Base-by-base conservation (phyloP, 1,139 yeast species). In the Debaryomycetaceae sp. region DNA sequence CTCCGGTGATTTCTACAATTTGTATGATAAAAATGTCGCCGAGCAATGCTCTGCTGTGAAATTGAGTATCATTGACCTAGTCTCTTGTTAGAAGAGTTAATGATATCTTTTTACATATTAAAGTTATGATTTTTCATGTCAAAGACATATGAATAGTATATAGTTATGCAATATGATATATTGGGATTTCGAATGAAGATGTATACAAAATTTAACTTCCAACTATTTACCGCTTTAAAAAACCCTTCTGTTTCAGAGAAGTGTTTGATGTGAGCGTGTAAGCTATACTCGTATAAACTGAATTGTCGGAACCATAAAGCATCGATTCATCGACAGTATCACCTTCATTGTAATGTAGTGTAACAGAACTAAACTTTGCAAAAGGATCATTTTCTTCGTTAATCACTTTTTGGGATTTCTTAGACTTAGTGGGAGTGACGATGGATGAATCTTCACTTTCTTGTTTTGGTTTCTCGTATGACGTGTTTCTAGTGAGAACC, bases 341-440 rank as follows among this genome's bases (percentile, higher is more conserved):
- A 54, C 51, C 52, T 36, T 79, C 84, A 41, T 77, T 85, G 58
- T 89, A 92, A 53, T 88, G 88, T 53, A 92, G 70, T 3, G 96
- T 87, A 52, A 92, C 88, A 0, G 97, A 89, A 54, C 84, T 87
- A 66, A 92, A 92, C 53, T 81, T 81, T 40, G 81, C 84, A 63
- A 92, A 92, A 13, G 97, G 97, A 61, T 91, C 96, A 39, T 58
- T 55, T 31, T 67, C 59, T 15, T 58, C 72, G 19, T 57, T 63
- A 15, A 35, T 28, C 17, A 31, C 31, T 28, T 35, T 31, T 24
- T 34, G 29, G 31, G 22, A 9, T 16, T 31, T 33, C 15, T 24
- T 35, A 8, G 39, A 36, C 14, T 29, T 24, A 14, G 33, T 30
- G 5, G 33, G 22, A 11, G 33, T 16, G 28, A 31, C 41, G 35